Evolutionary conservation across 495 filamentous ascomycete genomes (phyloP), one percentile per base, ranked within the genome.

Genomic region (Hypoxylon lienhwacheense): DNA sequence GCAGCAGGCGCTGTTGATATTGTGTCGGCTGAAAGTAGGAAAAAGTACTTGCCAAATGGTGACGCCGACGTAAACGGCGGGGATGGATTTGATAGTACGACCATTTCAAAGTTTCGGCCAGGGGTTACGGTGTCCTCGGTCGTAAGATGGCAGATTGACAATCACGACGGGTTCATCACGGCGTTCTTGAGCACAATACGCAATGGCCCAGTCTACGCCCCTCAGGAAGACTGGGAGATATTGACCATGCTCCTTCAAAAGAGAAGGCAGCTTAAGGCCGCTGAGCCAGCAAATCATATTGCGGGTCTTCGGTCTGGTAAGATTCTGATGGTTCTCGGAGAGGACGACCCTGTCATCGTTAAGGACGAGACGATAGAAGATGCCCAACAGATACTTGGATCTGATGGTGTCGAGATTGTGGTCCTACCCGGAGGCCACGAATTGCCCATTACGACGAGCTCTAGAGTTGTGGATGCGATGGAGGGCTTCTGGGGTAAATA

Each of bases 181-280:
- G 72, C 78, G 20, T 85, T 84, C 55, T 55, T 79, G 42, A 71
- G 66, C 50, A 72, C 70, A 16, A 77, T 83, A 45, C 64, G 67
- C 7, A 66, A 77, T 43, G 73, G 74, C 6, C 79, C 79, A 10
- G 65, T 84, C 19, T 66, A 73, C 48, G 70, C 71, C 28, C 70
- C 77, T 52, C 62, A 77, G n/a, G 61, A 55, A 11, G 69, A 77
- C 17, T 92, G 87, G 87, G 55, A 62, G 14, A 71, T 69, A 4
- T 72, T 90, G 28, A 81, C 81, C 1, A 52, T 53, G 14, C 66
- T 76, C 21, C 67, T 88, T 24, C 20, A 71, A 47, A 69, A 77
- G 65, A 70, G 68, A 47, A 66, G 61, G 25, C 53, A 12, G 53
- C 47, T 16, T 29, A 63, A 34, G 53, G 64, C 39, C 25, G 41